Percentiles rank a stretch among this genome's conserved stretches.
phyloP scores from a whole-genome alignment of 2,329 filamentous ascomycete genomes.

The Aspergillus proliferans region DNA sequence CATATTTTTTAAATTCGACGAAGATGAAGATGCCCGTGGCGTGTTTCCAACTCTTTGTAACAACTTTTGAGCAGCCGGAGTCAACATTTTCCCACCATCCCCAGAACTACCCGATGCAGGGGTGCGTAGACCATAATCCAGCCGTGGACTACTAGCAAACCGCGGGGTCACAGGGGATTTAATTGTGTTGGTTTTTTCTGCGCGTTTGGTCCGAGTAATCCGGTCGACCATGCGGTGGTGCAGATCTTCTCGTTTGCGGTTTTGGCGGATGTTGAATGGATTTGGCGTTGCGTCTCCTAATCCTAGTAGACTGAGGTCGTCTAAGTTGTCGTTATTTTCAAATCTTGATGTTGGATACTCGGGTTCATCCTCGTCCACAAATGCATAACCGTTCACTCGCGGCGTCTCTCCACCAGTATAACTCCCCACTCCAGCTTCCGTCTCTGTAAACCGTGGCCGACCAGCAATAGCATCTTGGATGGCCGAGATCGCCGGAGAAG shows the following conservation, averaged over 20 bases:
- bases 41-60: slow-evolving; percentile 35
- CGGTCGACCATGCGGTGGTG: slow-evolving; percentile 83
- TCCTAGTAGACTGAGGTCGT: slow-evolving; percentile 37
- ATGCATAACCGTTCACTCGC: slow-evolving; percentile 85
- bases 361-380: slow-evolving; percentile 70
- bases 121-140: slow-evolving; percentile 27
- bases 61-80: slow-evolving; percentile 40
- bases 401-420: slow-evolving; percentile 71
- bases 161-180: slow-evolving; percentile 40
- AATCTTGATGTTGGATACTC: slow-evolving; percentile 24
- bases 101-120: slow-evolving; percentile 15
- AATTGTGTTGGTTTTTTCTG: slow-evolving; percentile 53
- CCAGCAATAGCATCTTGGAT: slow-evolving; percentile 79
- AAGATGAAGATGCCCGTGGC: slow-evolving; percentile 15
- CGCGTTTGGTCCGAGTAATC: slow-evolving; percentile 65
- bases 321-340: slow-evolving; percentile 2
- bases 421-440: slow-evolving; percentile 45
- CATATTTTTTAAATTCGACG: slow-evolving; percentile 26
- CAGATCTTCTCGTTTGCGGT: slow-evolving; percentile 69
- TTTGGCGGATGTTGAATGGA: slow-evolving; percentile 72
- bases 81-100: slow-evolving; percentile 29
- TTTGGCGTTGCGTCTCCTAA: slow-evolving; percentile 52
- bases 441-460: slow-evolving; percentile 55
- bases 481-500: slow-evolving; percentile 78
- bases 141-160: slow-evolving; percentile 35